Conservation (phyloP, 202 grass and related monocot species). For the Hordeum pubiflorum region DNA sequence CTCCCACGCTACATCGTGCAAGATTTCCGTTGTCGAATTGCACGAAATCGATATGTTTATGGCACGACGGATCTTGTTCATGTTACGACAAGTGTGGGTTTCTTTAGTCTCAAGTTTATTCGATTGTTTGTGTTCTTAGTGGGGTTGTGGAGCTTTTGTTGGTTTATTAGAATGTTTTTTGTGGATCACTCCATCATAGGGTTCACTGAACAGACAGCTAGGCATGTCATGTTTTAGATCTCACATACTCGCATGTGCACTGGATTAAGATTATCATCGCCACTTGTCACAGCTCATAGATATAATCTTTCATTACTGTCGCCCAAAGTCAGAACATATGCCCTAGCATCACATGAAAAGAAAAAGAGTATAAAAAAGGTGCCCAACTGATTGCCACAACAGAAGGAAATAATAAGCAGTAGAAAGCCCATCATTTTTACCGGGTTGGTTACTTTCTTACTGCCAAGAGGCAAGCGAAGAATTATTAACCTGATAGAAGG, state of each 20-base stretch:
- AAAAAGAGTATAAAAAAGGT: background rate
- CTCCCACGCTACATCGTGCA: background rate
- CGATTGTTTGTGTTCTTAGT: conserved; percentile 8
- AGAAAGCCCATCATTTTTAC: background rate
- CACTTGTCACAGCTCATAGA: conserved; percentile 28
- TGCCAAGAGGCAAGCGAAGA: background rate
- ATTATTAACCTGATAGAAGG: background rate
- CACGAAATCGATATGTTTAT: background rate
- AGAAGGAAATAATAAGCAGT: background rate
- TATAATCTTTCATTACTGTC: conserved; percentile 20
- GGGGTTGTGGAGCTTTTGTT: conserved; percentile 24
- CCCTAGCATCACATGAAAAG: conserved; percentile 1
- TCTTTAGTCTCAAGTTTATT: background rate
- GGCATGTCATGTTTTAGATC: conserved; percentile 39
- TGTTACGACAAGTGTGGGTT: background rate
- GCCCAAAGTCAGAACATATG: conserved; percentile 26
- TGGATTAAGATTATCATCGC: conserved; percentile 33
- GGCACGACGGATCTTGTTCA: background rate
- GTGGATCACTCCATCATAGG: conserved; percentile 35
- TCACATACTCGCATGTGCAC: conserved; percentile 30
- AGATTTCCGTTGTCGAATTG: background rate
- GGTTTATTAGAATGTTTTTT: conserved; percentile 32
- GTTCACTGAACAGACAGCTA: conserved; percentile 43
- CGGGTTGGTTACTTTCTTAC: background rate
- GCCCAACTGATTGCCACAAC: background rate